A percentile compares a stretch with the other conserved stretches of the same genome.
Evolutionary conservation across 2,329 filamentous ascomycete species (phyloP).

Genomic region (Fonsecaea monophora): DNA sequence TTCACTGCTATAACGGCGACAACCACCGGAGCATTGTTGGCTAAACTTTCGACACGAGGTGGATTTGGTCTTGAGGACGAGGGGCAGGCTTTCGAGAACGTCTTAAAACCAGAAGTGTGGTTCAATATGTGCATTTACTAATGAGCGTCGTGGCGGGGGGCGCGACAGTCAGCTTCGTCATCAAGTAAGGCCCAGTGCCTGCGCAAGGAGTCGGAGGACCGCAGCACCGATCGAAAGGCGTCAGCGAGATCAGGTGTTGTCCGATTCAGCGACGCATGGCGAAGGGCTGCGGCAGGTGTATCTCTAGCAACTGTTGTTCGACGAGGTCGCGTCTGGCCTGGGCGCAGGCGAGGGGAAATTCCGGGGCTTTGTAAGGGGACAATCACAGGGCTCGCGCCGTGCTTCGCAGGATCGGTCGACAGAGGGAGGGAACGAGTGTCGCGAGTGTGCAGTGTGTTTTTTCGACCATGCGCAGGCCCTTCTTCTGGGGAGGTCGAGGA

Average conservation of each 20-base stretch:
- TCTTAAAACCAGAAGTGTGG: background rate
- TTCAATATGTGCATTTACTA: constrained; percentile 12
- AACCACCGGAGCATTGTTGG: constrained; percentile 28
- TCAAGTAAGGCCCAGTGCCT: constrained; percentile 19
- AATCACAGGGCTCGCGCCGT: background rate
- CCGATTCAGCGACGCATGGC: background rate
- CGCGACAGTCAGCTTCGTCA: constrained; percentile 30
- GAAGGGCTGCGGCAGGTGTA: background rate
- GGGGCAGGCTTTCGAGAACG: background rate
- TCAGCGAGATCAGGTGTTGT: background rate
- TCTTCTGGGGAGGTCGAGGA: background rate
- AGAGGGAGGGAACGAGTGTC: background rate
- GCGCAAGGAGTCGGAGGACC: background rate
- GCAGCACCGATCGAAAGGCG: background rate
- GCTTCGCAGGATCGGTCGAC: background rate
- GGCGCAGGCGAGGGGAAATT: background rate
- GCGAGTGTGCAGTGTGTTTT: background rate
- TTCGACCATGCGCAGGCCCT: background rate
- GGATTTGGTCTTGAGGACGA: constrained; percentile 4
- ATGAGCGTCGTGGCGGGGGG: constrained; percentile 12
- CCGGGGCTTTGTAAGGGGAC: background rate
- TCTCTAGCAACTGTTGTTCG: background rate
- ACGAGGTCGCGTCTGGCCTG: background rate
- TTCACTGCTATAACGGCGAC: constrained; percentile 32
- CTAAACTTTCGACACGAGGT: background rate